Percentiles rank a stretch among this genome's conserved stretches.
Conservation (phyloP, 1,139 yeast species). For the Insectozyma bohioensis region DNA sequence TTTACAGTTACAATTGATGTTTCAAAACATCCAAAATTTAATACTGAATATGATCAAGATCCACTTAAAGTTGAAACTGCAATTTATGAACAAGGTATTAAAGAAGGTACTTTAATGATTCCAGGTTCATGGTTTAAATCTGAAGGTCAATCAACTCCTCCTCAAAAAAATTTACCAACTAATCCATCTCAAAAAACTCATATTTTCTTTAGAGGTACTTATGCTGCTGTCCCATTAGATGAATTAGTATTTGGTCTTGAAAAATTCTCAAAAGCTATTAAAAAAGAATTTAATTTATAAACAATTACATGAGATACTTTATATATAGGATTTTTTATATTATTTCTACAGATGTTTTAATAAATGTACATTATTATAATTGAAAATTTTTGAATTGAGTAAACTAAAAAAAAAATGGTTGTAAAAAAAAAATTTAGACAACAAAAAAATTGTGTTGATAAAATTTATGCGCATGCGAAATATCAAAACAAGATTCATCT, state of each 20-base stretch:
- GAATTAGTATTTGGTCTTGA: conserved; percentile 58
- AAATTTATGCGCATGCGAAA: too few species aligned
- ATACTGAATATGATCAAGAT: conserved; percentile 48
- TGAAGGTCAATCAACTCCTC: conserved; percentile 45
- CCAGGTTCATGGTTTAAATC: conserved; percentile 90
- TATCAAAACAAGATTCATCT: too few species aligned
- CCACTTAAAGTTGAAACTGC: conserved; percentile 62
- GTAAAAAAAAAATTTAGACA: too few species aligned
- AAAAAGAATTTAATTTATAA: conserved; percentile 39
- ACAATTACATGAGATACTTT: too few species aligned
- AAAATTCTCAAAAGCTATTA: conserved; percentile 62
- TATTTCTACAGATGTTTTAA: too few species aligned
- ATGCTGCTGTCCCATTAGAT: conserved; percentile 77
- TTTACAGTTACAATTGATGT: conserved; percentile 78
- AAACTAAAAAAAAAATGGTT: background rate
- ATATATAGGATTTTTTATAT: too few species aligned
- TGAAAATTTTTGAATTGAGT: too few species aligned
- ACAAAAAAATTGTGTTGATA: too few species aligned
- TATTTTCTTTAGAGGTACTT: conserved; percentile 86
- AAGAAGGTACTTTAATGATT: conserved; percentile 70
- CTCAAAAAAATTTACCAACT: conserved; percentile 44
- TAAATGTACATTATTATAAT: too few species aligned
- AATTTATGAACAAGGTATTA: conserved; percentile 63
- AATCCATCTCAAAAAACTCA: conserved; percentile 35
- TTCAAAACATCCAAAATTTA: conserved; percentile 72